Evolutionary conservation across 2,329 filamentous ascomycete genomes (phyloP).

Genomic region (Exophiala sp.): DNA sequence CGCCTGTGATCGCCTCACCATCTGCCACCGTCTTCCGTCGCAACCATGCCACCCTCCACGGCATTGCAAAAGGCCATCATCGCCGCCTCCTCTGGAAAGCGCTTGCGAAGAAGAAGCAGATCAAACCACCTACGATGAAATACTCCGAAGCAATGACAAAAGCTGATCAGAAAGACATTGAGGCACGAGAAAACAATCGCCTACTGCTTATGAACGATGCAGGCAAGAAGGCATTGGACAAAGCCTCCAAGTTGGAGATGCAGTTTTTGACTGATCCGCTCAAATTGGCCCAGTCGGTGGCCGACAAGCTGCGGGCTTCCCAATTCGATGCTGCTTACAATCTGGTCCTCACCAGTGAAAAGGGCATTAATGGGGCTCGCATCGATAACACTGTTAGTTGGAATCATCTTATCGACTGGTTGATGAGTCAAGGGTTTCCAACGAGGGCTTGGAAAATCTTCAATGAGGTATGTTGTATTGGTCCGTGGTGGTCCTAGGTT

Average conservation of each 20-base stretch:
- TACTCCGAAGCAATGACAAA: conserved; percentile 8
- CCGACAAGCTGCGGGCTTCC: conserved; percentile 55
- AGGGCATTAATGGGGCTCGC: conserved; percentile 33
- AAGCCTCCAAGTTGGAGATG: conserved; percentile 14
- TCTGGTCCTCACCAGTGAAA: conserved; percentile 52
- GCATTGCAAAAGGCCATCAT: conserved; percentile 27
- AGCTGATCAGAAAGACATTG: conserved; percentile 10
- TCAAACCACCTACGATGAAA: conserved; percentile 2
- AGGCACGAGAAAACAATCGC: conserved; percentile 23
- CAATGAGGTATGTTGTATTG: conserved; percentile 65
- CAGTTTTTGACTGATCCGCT: conserved; percentile 57
- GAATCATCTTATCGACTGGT: conserved; percentile 78
- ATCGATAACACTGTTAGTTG: conserved; percentile 71
- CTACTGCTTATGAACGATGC: conserved; percentile 7
- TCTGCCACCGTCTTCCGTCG: conserved; percentile 5
- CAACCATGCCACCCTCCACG: conserved; percentile 23
- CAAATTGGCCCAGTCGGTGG: conserved; percentile 67
- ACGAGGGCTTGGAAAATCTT: conserved; percentile 72
- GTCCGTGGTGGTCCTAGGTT: not conserved
- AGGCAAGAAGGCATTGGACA: conserved; percentile 10
- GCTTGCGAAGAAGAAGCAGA: conserved; percentile 6
- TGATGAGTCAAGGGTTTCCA: conserved; percentile 59
- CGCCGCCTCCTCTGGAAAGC: conserved; percentile 12
- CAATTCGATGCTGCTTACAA: conserved; percentile 64
- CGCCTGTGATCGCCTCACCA: not conserved